Evolutionary conservation across 2,329 filamentous ascomycete species (phyloP).

Genomic region (Botrytis aclada): DNA sequence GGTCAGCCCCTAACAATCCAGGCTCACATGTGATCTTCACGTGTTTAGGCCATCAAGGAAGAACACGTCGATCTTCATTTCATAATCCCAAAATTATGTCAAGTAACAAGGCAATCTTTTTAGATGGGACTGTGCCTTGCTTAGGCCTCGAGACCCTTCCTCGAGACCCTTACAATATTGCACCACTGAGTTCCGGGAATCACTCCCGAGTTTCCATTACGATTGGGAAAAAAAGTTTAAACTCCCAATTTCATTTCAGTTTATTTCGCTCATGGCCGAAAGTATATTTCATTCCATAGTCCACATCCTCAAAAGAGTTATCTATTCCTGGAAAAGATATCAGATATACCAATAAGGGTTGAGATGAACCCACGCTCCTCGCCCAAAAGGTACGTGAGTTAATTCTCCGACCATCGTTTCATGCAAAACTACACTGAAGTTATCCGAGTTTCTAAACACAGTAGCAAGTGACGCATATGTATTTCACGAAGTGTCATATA

Average conservation of each 20-base stretch:
- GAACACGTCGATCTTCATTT: constrained; percentile 11
- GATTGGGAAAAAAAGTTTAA: neutral
- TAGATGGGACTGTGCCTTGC: neutral
- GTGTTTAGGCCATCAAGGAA: neutral
- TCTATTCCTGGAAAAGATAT: neutral
- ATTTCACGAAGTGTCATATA: neutral
- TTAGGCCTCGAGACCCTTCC: neutral
- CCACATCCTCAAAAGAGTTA: neutral
- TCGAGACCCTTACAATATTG: neutral
- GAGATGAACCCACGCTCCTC: neutral
- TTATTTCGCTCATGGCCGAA: constrained; percentile 12
- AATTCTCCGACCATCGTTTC: neutral
- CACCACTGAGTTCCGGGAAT: neutral
- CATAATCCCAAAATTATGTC: neutral
- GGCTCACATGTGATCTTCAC: neutral
- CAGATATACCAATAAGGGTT: neutral
- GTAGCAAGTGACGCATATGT: neutral
- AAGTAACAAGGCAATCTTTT: neutral
- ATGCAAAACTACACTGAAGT: neutral
- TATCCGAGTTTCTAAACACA: neutral
- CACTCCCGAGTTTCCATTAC: neutral
- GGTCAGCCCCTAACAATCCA: neutral
- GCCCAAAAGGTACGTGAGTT: neutral
- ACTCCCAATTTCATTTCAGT: neutral
- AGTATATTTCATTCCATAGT: neutral